Conservation (phyloP, 1,139 yeast genomes). For the Wickerhamomyces sp. region DNA sequence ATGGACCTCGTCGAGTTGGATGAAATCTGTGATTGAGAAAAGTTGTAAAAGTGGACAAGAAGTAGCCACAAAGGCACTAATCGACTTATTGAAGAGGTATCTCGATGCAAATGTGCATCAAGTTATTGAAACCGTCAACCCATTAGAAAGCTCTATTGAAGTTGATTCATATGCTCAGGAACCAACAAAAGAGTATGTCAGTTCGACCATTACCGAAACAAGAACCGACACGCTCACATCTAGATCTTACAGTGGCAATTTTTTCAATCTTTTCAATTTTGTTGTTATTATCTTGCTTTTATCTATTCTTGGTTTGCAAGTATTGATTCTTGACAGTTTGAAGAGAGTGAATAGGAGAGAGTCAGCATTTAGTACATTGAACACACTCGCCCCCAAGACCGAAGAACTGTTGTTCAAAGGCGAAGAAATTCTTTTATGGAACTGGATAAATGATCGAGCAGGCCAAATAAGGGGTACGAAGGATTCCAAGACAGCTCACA, state of each 20-base stretch:
- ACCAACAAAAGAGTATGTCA: too few species aligned
- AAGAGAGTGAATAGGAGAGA: conserved; percentile 1
- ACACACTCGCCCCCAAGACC: conserved; percentile 4
- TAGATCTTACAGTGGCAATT: not conserved
- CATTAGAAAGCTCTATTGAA: not conserved
- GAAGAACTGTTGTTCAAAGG: conserved; percentile 17
- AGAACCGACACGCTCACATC: not conserved
- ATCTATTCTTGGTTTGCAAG: conserved; percentile 10
- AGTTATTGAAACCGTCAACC: not conserved
- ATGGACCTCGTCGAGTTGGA: conserved; percentile 93
- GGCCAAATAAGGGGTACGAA: conserved; percentile 11
- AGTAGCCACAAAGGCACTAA: conserved; percentile 41
- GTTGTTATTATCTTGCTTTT: conserved; percentile 9
- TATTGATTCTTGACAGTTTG: conserved; percentile 8
- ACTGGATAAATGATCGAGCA: conserved; percentile 24
- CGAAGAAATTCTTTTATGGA: conserved; percentile 21
- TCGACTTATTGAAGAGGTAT: conserved; percentile 10
- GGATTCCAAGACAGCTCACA: conserved; percentile 7
- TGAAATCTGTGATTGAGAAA: conserved; percentile 84
- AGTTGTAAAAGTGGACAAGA: conserved; percentile 87
- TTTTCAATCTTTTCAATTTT: conserved; percentile 8
- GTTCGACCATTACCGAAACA: not conserved
- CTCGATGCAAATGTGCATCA: conserved; percentile 12
- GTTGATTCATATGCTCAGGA: too few species aligned
- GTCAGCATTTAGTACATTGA: not conserved